Evolutionary conservation across 805 yeast genomes (phyloP), one percentile per base, ranked within the genome.

Genomic region (Pichia thaimueangensis): DNA sequence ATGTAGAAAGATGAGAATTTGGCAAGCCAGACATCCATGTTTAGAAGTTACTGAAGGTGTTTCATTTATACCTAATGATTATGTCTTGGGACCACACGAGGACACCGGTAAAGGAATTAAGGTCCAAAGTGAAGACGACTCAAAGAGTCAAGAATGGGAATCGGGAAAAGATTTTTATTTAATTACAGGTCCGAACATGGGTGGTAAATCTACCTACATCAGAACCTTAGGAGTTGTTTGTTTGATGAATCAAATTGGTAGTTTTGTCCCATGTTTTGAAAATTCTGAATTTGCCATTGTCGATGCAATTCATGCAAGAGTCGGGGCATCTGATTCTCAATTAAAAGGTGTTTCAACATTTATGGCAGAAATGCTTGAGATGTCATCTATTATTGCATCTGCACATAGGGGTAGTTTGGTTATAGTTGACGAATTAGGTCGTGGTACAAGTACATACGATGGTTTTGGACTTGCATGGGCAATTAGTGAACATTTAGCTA

Each of bases 401-500:
- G 89, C 95, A 2, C 80, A 93, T 0, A 62, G 69, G 24, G 81
- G 84, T 47, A 87, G 96, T 6, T 70, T 93, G 44, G 79, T 93
- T 39, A 79, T 93, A 19, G 82, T 93, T 48, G 99, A 93, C 63
- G 99, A 93, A 61, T 75, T 93, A 35, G 99, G 99, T 3, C 76
- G 98, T 58, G 97, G 96, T 10, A 88, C 97, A 1, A 76, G 84
- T 1, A 85, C 98, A 0, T 91, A 89, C 62, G 98, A 93, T 63
- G 98, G 98, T 0, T 93, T 93, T 68, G 98, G 98, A 0, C 71
- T 93, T 31, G 98, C 98, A 0, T 93, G 96, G 94, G 83, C 97
- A 0, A 93, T 93, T 42, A 83, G 91, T 50, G 95, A 89, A 57
- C 80, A 82, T 62, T 78, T 91, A 45, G 81, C 93, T 3, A 70